Evolutionary conservation across 2,329 filamentous ascomycete genomes (phyloP).

Genomic region (Pestalotiopsis sp.): DNA sequence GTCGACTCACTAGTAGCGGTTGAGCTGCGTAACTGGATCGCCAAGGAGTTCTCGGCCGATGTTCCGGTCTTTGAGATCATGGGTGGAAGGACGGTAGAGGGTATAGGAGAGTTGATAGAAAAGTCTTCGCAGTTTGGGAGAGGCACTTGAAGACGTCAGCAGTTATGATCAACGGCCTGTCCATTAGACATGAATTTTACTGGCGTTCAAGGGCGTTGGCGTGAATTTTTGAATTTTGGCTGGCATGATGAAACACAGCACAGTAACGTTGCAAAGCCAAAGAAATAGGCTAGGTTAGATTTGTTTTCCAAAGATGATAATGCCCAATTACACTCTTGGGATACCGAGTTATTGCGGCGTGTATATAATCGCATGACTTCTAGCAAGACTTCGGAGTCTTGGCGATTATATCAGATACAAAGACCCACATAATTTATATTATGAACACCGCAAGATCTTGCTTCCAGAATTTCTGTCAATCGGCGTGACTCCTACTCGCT

Average conservation of each 20-base stretch:
- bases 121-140: not conserved
- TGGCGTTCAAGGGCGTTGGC: not conserved
- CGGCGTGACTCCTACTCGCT: too few relatives aligned
- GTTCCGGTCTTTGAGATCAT: constrained; percentile 5
- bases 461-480: too few relatives aligned
- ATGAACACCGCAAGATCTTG: too few relatives aligned
- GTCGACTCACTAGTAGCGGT: constrained; percentile 29
- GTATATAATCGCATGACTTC: not conserved
- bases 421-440: too few relatives aligned
- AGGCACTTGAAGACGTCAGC: not conserved
- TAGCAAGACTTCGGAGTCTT: too few relatives aligned
- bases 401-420: too few relatives aligned
- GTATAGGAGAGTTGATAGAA: not conserved
- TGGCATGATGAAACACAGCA: not conserved
- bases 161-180: not conserved
- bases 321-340: not conserved
- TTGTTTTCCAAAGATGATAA: not conserved
- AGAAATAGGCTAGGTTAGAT: not conserved
- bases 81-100: not conserved
- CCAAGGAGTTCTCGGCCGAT: not conserved
- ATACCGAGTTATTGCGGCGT: not conserved
- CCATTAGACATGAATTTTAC: not conserved
- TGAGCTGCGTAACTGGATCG: constrained; percentile 28
- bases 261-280: not conserved
- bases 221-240: not conserved